A percentile compares a stretch with the other conserved stretches of the same genome.
Evolutionary conservation across 1,284 basidiomycete genomes (phyloP).

Genomic region (Malassezia japonica): DNA sequence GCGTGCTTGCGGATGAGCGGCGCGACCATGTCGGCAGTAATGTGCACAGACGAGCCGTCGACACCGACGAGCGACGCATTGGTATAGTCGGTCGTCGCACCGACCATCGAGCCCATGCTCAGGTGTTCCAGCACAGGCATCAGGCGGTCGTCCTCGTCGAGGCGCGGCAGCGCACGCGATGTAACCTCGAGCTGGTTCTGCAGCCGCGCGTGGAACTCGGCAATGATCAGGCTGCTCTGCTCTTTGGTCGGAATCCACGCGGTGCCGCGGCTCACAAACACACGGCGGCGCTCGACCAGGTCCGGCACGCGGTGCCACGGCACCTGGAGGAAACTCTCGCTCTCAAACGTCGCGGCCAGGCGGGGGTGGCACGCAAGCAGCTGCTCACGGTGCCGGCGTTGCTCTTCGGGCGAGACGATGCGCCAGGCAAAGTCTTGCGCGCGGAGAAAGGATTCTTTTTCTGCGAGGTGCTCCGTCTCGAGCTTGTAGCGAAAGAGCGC

Average conservation of each 20-base stretch:
- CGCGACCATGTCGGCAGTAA: conserved; percentile 90
- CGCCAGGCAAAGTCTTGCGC: conserved; percentile 71
- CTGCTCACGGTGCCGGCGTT: conserved; percentile 53
- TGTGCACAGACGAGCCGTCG: conserved; percentile 54
- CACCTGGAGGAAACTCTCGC: conserved; percentile 63
- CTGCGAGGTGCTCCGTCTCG: conserved; percentile 59
- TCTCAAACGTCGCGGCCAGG: conserved; percentile 47
- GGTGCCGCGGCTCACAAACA: conserved; percentile 70
- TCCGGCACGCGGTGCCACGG: conserved; percentile 88
- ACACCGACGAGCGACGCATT: conserved; percentile 46
- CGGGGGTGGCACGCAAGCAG: conserved; percentile 50
- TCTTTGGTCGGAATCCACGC: conserved; percentile 79
- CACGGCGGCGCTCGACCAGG: conserved; percentile 72
- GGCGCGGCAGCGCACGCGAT: conserved; percentile 74
- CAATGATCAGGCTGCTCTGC: conserved; percentile 75
- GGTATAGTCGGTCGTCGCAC: conserved; percentile 72
- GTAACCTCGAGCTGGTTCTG: conserved; percentile 77
- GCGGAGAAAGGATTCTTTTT: conserved; percentile 63
- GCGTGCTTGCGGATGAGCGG: conserved; percentile 78
- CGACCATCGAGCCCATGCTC: conserved; percentile 85
- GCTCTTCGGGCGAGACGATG: conserved; percentile 61
- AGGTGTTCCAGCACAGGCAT: conserved; percentile 84
- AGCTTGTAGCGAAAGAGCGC: conserved; percentile 76
- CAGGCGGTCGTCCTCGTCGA: conserved; percentile 89
- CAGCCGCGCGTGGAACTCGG: conserved; percentile 73